A percentile compares a stretch with the other conserved stretches of the same genome.
These are phyloP conservation scores for Sclerotinia glacialis DNA, from an alignment of 2,329 filamentous ascomycete genomes.

Conservation along the genomic window DNA sequence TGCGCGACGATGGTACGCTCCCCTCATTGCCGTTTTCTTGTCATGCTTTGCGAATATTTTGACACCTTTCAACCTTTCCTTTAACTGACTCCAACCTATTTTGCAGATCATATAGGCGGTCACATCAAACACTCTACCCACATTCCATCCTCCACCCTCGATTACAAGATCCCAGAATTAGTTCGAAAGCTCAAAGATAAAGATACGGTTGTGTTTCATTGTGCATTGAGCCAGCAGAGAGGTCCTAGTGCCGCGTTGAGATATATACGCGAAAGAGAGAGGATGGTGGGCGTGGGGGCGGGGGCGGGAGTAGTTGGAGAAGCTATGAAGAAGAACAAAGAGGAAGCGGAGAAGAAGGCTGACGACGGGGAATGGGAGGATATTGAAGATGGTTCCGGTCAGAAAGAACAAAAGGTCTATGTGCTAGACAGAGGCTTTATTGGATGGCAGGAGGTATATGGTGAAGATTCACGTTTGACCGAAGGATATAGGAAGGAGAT, in stretches of 20 bases:
- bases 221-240: constrained; percentile 84
- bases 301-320: constrained; percentile 29
- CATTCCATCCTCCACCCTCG: constrained; percentile 69
- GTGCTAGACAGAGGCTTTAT: constrained; percentile 83
- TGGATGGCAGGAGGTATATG: constrained; percentile 84
- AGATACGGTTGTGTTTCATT: constrained; percentile 89
- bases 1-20: constrained; percentile 71
- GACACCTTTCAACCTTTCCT: not conserved
- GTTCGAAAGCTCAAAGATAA: constrained; percentile 72
- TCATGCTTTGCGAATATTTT: not conserved
- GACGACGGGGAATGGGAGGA: constrained; percentile 40
- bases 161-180: constrained; percentile 77
- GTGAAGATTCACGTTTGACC: constrained; percentile 74
- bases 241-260: constrained; percentile 79
- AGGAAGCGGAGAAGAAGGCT: constrained; percentile 30
- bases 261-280: constrained; percentile 71
- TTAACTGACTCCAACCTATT: not conserved
- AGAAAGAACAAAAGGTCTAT: constrained; percentile 65
- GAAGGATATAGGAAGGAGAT: constrained; percentile 82
- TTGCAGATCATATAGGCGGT: constrained; percentile 78
- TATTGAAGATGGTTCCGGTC: constrained; percentile 32
- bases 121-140: constrained; percentile 79
- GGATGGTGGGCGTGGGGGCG: constrained; percentile 40
- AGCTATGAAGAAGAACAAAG: constrained; percentile 29
- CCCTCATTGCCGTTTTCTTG: not conserved